phyloP scores from a whole-genome alignment of 768 basidiomycete species.

The Collybia mongolica region DNA sequence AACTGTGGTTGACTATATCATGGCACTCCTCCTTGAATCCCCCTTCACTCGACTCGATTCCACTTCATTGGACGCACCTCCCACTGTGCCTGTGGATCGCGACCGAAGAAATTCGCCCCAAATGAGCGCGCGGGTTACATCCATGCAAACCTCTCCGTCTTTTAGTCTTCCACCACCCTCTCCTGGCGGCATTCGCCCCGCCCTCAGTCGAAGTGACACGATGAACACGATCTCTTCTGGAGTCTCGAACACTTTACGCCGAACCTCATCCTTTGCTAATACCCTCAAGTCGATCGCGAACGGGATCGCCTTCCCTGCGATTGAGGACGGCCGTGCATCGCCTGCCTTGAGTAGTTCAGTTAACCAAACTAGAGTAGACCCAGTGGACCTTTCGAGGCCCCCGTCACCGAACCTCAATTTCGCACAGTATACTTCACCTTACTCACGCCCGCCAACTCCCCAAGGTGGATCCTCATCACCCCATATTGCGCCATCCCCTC shows the following conservation, averaged over 20 bases:
- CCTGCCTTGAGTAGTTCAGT: conserved; percentile 23
- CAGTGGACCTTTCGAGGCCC: conserved; percentile 54
- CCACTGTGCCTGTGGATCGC: conserved; percentile 38
- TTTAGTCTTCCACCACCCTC: conserved; percentile 44
- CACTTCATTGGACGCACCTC: conserved; percentile 57
- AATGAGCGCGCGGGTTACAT: conserved; percentile 45
- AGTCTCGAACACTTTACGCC: conserved; percentile 65
- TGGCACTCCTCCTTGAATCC: conserved; percentile 86
- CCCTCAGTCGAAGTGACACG: conserved; percentile 57
- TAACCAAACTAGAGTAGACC: conserved; percentile 22
- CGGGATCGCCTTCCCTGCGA: conserved; percentile 66
- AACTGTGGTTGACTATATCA: conserved; percentile 89
- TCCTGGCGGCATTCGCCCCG: conserved; percentile 42
- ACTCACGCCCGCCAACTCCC: conserved; percentile 55
- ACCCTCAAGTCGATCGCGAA: conserved; percentile 70
- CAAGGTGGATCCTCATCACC: conserved; percentile 17
- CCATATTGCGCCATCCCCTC: conserved; percentile 21
- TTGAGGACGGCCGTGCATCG: conserved; percentile 49
- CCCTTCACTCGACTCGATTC: conserved; percentile 77
- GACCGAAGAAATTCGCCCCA: conserved; percentile 27
- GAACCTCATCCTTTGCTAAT: conserved; percentile 81
- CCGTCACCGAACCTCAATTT: conserved; percentile 80
- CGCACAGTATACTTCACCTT: conserved; percentile 77
- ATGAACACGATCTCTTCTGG: conserved; percentile 61
- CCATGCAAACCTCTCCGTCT: conserved; percentile 50